A percentile compares a stretch with the other conserved stretches of the same genome.
Conservation (phyloP, 2,329 filamentous ascomycete genomes). For the Colletotrichum tropicale region DNA sequence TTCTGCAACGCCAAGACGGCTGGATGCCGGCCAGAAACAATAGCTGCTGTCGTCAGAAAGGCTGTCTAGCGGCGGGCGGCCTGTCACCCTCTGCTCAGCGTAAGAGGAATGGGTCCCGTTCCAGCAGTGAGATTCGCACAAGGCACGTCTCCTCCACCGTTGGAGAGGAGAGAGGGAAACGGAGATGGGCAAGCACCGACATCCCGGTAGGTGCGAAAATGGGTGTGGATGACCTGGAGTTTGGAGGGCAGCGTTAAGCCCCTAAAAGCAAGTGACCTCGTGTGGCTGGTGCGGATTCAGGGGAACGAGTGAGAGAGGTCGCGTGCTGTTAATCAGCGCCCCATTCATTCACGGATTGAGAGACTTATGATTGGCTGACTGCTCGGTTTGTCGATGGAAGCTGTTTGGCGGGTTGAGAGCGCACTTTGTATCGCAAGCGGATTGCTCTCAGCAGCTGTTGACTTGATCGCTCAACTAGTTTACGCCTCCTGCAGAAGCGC, state of each 20-base stretch:
- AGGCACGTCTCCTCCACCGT: background rate
- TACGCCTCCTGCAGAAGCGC: background rate
- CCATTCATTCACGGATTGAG: background rate
- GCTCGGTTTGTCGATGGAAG: background rate
- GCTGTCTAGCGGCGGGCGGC: background rate
- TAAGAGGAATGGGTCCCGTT: background rate
- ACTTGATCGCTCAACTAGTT: background rate
- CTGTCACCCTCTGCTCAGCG: background rate
- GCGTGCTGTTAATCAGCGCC: background rate
- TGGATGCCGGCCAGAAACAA: background rate
- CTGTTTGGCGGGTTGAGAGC: background rate
- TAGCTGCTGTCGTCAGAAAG: background rate
- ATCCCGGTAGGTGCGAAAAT: background rate
- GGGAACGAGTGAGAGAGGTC: background rate
- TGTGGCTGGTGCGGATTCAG: background rate
- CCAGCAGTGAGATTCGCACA: background rate
- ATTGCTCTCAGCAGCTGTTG: background rate
- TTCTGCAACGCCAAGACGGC: constrained; percentile 7
- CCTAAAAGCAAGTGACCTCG: background rate
- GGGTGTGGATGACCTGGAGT: background rate
- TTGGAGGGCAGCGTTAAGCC: background rate
- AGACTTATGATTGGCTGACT: background rate
- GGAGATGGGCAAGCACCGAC: background rate
- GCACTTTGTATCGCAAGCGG: background rate
- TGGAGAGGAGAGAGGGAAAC: background rate